Evolutionary conservation across 805 yeast species (phyloP).

Genomic region (Candida pseudofarinosa): DNA sequence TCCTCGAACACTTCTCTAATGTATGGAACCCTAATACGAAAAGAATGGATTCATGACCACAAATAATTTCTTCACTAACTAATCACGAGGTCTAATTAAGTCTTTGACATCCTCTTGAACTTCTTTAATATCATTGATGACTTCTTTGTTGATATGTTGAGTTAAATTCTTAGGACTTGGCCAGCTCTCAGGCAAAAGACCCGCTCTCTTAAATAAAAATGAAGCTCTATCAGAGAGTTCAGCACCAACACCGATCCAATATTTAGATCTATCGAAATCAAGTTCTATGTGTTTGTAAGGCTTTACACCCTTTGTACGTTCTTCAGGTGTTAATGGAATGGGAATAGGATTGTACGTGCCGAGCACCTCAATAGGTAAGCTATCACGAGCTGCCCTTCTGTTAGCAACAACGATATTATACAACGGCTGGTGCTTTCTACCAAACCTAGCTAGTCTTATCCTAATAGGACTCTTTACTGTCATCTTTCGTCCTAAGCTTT

Average conservation of each 20-base stretch:
- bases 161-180: constrained; percentile 45
- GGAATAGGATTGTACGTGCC: constrained; percentile 92
- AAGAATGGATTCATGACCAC: background rate
- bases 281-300: constrained; percentile 76
- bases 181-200: constrained; percentile 60
- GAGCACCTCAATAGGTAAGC: constrained; percentile 87
- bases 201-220: constrained; percentile 72
- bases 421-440: constrained; percentile 80
- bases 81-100: constrained; percentile 29
- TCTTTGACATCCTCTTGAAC: constrained; percentile 31
- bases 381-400: constrained; percentile 72
- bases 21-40: background rate
- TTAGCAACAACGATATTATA: constrained; percentile 91
- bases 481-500: background rate
- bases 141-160: constrained; percentile 28
- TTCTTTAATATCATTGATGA: constrained; percentile 21
- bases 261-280: constrained; percentile 85
- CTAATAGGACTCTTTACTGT: constrained; percentile 68
- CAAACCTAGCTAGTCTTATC: constrained; percentile 89
- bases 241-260: constrained; percentile 98
- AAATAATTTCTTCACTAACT: background rate
- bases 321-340: constrained; percentile 59
- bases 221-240: constrained; percentile 84
- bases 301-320: constrained; percentile 49
- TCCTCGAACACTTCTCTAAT: background rate